Conservation (phyloP, 192 early-diverging fungal genomes). For the Coemansia sp. region DNA sequence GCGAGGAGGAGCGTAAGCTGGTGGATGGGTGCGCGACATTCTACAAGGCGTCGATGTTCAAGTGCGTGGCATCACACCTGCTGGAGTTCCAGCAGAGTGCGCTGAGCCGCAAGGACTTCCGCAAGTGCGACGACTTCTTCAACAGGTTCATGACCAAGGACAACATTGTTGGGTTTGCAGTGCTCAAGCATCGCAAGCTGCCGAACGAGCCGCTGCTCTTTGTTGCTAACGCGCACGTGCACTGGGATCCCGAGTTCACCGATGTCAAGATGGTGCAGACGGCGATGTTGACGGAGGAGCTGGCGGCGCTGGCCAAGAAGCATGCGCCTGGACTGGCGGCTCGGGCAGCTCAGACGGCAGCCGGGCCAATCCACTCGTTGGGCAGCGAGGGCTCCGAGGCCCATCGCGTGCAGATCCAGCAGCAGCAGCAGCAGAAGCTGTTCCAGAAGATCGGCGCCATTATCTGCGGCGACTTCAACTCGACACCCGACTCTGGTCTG, state of each 20-base stretch:
- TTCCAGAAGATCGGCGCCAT: constrained; percentile 55
- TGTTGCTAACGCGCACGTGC: constrained; percentile 88
- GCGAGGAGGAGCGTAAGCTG: constrained; percentile 76
- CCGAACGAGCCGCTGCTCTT: constrained; percentile 64
- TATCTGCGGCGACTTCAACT: constrained; percentile 96
- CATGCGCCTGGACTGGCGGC: constrained; percentile 23
- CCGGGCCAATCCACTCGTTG: not conserved
- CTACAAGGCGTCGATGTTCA: constrained; percentile 83
- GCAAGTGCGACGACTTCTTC: constrained; percentile 90
- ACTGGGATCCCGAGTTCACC: constrained; percentile 89
- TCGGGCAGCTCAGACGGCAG: not conserved
- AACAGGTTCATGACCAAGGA: constrained; percentile 98
- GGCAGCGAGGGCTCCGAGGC: constrained; percentile 38
- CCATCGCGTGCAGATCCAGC: constrained; percentile 44
- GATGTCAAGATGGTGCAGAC: constrained; percentile 98
- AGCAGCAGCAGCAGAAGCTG: constrained; percentile 55
- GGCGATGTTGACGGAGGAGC: constrained; percentile 89
- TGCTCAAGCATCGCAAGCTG: constrained; percentile 81
- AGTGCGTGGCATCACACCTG: constrained; percentile 76
- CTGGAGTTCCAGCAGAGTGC: constrained; percentile 96
- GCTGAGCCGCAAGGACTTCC: constrained; percentile 82
- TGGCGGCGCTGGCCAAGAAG: constrained; percentile 65
- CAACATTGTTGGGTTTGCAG: constrained; percentile 83
- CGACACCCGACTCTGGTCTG: constrained; percentile 83
- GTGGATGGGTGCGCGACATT: constrained; percentile 98